Conservation (phyloP, 768 basidiomycete genomes). For the Amanita fuliginea region DNA sequence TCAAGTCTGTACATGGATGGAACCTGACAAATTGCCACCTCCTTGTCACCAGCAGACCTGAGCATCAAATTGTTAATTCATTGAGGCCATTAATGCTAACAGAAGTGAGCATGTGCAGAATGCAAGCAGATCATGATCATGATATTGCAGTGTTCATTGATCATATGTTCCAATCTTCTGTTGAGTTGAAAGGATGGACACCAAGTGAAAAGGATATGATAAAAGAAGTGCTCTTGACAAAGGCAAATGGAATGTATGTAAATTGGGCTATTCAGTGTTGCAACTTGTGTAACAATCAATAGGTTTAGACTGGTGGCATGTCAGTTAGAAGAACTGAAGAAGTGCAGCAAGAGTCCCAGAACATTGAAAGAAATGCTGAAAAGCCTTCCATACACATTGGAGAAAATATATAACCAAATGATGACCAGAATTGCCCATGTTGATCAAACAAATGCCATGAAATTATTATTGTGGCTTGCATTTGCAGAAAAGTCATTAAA, state of each 20-base stretch:
- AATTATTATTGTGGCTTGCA: too few relatives aligned
- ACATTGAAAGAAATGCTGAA: too few relatives aligned
- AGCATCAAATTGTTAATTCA: too few relatives aligned
- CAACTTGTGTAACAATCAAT: background rate
- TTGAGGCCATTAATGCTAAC: background rate
- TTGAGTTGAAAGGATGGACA: background rate
- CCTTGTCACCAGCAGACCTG: too few relatives aligned
- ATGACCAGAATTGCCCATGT: too few relatives aligned
- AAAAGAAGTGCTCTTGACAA: background rate
- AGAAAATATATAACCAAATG: too few relatives aligned
- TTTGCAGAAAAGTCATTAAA: too few relatives aligned
- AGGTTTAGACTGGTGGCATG: background rate
- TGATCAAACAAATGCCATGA: too few relatives aligned
- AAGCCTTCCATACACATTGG: too few relatives aligned
- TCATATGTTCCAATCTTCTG: background rate
- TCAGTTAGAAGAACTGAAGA: conserved; percentile 1
- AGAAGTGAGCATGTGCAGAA: background rate
- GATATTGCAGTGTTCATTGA: too few relatives aligned
- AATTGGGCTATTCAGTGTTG: too few relatives aligned
- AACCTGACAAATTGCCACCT: too few relatives aligned
- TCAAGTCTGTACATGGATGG: background rate
- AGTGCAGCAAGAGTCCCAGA: background rate
- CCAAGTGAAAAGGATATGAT: background rate
- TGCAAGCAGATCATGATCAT: background rate
- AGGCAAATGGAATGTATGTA: background rate